Percentiles rank a stretch among this genome's conserved stretches.
Conservation (phyloP, 257 asterid genomes). For the Lithospermum erythrorhizon region DNA sequence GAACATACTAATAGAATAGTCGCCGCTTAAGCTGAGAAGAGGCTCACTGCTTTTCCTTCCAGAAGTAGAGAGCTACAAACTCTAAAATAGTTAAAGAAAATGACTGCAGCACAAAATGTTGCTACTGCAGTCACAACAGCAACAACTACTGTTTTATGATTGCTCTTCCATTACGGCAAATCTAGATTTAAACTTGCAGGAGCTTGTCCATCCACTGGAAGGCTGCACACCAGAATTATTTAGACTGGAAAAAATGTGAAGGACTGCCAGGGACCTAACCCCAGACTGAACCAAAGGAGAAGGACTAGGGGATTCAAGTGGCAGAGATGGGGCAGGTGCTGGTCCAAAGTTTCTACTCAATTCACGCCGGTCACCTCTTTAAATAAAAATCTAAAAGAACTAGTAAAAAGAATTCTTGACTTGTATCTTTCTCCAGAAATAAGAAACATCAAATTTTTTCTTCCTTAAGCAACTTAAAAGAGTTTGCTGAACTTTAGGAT, state of each 20-base stretch:
- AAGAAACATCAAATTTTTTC: constrained; percentile 22
- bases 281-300: constrained; percentile 28
- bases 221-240: constrained; percentile 27
- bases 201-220: constrained; percentile 16
- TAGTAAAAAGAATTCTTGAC: constrained; percentile 29
- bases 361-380: constrained; percentile 37
- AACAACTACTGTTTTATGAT: constrained; percentile 33
- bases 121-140: constrained; percentile 57
- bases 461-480: constrained; percentile 46
- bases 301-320: constrained; percentile 30
- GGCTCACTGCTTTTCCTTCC: constrained; percentile 60
- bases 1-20: constrained; percentile 53
- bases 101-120: constrained; percentile 36
- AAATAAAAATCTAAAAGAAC: constrained; percentile 29
- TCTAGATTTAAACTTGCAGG: constrained; percentile 13
- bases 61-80: constrained; percentile 32
- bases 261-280: constrained; percentile 25
- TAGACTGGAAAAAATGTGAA: constrained; percentile 29
- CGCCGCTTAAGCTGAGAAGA: constrained; percentile 86
- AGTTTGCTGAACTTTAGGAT: constrained; percentile 40
- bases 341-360: constrained; percentile 35
- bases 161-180: constrained; percentile 19
- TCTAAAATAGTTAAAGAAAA: constrained; percentile 48
- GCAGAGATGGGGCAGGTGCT: constrained; percentile 51
- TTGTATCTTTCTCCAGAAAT: constrained; percentile 32